Conservation (phyloP, 139 green algal species). For the Pleodorina starrii region DNA sequence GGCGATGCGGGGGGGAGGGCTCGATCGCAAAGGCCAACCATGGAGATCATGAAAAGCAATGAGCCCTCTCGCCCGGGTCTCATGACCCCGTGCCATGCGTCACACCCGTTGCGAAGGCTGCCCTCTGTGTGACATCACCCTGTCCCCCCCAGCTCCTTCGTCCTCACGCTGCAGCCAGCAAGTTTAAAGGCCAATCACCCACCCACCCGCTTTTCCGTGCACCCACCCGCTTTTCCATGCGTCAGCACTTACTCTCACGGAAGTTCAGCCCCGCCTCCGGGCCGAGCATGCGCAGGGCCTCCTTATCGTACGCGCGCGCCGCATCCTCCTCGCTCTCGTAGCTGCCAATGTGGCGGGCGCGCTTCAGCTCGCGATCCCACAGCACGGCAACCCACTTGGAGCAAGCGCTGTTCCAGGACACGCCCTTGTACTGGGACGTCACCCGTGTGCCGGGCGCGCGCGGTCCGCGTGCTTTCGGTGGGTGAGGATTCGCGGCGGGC, state of each 20-base stretch:
- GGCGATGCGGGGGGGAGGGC: no score
- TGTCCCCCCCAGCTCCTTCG: no score
- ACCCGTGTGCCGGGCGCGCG: constrained; percentile 36
- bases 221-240: no score
- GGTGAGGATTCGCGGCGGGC: background rate
- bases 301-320: constrained; percentile 75
- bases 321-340: constrained; percentile 76
- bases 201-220: no score
- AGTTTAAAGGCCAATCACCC: no score
- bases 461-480: constrained; percentile 32
- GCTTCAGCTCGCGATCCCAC: constrained; percentile 71
- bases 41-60: no score
- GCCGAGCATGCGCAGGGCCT: constrained; percentile 69
- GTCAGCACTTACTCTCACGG: constrained; percentile 62
- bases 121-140: no score
- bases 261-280: constrained; percentile 73
- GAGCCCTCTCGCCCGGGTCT: no score
- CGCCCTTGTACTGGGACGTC: constrained; percentile 70
- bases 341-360: constrained; percentile 77
- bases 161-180: no score
- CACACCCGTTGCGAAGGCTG: no score
- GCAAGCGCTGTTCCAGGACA: constrained; percentile 70
- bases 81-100: no score
- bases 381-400: constrained; percentile 73
- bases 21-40: no score